Evolutionary conservation across 108 stramenopile species (phyloP).

Genomic region (Schizochytrium sp.): DNA sequence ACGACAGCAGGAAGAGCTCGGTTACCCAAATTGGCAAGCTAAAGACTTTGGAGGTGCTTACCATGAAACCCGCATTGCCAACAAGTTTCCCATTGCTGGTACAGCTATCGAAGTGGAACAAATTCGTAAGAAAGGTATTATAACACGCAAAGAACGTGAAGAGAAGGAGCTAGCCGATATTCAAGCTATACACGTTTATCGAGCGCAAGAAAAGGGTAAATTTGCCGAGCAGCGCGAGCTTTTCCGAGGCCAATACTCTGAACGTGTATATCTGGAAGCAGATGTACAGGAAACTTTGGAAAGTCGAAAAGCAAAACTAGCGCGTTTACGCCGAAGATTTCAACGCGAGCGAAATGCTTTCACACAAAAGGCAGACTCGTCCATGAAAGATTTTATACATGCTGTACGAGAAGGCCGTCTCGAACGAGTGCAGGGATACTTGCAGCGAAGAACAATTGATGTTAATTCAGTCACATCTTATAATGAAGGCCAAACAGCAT

Average conservation of each 20-base stretch:
- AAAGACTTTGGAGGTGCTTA: constrained; percentile 46
- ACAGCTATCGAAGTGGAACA: constrained; percentile 1
- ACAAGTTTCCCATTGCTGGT: constrained; percentile 42
- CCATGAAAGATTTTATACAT: background rate
- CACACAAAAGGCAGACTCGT: background rate
- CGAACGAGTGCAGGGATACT: background rate
- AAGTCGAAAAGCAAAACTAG: background rate
- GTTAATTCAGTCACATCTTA: background rate
- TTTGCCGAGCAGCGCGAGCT: background rate
- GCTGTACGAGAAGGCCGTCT: background rate
- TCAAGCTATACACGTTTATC: background rate
- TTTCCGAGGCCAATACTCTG: background rate
- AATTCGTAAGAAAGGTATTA: background rate
- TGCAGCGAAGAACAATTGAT: background rate
- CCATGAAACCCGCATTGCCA: constrained; percentile 35
- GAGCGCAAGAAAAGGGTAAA: background rate
- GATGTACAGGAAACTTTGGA: background rate
- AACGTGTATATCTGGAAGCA: background rate
- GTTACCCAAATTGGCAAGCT: constrained; percentile 16
- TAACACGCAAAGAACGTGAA: background rate
- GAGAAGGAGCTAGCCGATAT: constrained; percentile 9
- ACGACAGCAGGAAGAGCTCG: background rate
- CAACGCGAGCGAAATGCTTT: constrained; percentile 30
- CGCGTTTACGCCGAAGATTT: background rate
- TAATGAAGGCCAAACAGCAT: constrained; percentile 31